phyloP scores from a whole-genome alignment of 495 filamentous ascomycete species.

The Thozetella sp. region DNA sequence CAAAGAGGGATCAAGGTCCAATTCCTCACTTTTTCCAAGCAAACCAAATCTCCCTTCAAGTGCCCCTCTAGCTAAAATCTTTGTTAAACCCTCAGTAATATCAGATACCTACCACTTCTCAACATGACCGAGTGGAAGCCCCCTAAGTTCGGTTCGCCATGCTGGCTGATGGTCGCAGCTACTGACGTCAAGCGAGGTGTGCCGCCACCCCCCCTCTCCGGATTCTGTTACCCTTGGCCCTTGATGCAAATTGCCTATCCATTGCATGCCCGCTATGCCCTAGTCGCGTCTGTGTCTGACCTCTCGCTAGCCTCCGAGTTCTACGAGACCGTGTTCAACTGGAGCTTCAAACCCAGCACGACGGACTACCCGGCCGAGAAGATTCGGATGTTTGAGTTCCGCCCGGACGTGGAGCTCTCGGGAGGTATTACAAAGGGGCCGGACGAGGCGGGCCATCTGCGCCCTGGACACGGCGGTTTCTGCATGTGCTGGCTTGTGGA shows the following conservation, averaged over 20 bases:
- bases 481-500: conserved; percentile 17
- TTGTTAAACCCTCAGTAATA: too few species aligned
- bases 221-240: neutral
- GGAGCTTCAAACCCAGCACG: conserved; percentile 7
- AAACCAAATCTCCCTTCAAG: neutral
- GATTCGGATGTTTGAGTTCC: conserved; percentile 11
- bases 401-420: conserved; percentile 11
- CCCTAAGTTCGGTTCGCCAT: conserved; percentile 10
- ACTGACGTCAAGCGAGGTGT: conserved; percentile 9
- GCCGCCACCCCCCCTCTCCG: neutral
- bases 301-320: conserved; percentile 9
- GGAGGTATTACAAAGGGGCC: conserved; percentile 8
- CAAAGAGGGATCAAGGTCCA: neutral
- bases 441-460: neutral
- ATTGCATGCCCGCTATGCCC: neutral
- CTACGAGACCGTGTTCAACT: conserved; percentile 20
- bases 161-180: conserved; percentile 11
- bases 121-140: conserved; percentile 13
- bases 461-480: conserved; percentile 8
- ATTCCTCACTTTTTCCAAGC: too few species aligned
- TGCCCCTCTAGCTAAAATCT: neutral
- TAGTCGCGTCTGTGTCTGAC: neutral
- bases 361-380: neutral
- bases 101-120: too few species aligned
- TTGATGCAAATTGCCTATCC: neutral